Evolutionary conservation across 148 eudicot genomes (phyloP), one percentile per base, ranked within the genome.

Genomic region (Silene latifolia): DNA sequence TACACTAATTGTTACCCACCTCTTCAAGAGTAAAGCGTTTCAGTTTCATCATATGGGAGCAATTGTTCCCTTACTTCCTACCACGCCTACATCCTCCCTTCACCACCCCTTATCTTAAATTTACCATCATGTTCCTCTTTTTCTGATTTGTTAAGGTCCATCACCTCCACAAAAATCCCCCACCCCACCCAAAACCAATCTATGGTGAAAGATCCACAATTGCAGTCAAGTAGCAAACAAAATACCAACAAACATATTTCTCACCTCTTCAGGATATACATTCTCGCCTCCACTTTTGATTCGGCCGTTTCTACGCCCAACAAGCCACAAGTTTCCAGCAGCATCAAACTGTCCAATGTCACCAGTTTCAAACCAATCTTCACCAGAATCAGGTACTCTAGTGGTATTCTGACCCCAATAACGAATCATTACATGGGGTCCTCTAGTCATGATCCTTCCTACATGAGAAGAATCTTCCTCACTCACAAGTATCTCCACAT

Each of bases 271-370:
- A 47, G 99, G 99, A 67, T 95, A 95, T 15, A 95, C 86, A 79
- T 90, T 95, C 73, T 92, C 96, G 46, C 99, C 99, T 56, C 96
- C 99, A 63, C 93, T 92, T 81, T 95, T 95, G 81, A 95, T 95
- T 62, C 92, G 78, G 60, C 91, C 97, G 74, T 88, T 92, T 5
- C 72, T 67, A 24, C 99, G 97, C 63, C 99, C 99, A 74, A 90
- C 74, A 44, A 95, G 94, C 96, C 97, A 95, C 24, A 95, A 25
- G 63, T 95, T 89, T 62, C 96, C 96, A 63, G 19, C 53, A 32
- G 78, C 81, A 74, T 95, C 99, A 35, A 92, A 80, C 20, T 73
- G 78, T 21, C 99, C 99, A 19, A 92, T 83, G 68, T 95, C 99
- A 76, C 99, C 96, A 0, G 99, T 90, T 81, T 92, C 97, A 32